Evolutionary conservation across 2,329 filamentous ascomycete genomes (phyloP), one percentile per base, ranked within the genome.

Genomic region (Camptophora hylomeconis): DNA sequence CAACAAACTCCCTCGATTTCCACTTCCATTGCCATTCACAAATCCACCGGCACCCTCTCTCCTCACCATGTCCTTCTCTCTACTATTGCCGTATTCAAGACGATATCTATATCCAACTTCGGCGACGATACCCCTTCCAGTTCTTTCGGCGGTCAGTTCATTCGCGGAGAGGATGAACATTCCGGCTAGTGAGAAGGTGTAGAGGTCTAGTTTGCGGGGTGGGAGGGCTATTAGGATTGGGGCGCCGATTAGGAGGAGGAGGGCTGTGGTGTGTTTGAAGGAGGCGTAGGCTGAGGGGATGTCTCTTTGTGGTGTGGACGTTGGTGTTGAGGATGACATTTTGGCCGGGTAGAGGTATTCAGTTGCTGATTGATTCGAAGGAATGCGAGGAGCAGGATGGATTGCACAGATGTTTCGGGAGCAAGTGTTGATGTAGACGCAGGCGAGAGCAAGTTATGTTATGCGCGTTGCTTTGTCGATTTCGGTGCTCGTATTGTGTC

Each of bases 131-230:
- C 38, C 15, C 39, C 39, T 25, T 36, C 57, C 56, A 16, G 50
- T 57, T 28, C 53, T 51, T 26, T 59, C 51, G 20, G 51, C 51
- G 9, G 51, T 45, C 3, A 70, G 50, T 38, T 69, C 59, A 44
- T 67, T 61, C 7, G 61, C 60, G 6, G 60, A 63, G 18, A 61
- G 52, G 32, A 61, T 49, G 40, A 62, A 67, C 2, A 59, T 58
- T 16, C 57, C 49, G 22, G 58, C 50, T 5, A 75, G 60, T 1
- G 56, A 57, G 41, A 71, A 57, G 11, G 70, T 75, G 52, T 71
- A 74, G 30, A 67, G 44, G 45, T 75, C 71, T 27, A 76, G 50
- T 50, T 75, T 75, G 24, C 72, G 67, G 1, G 72, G 72, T 7
- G 72, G 72, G 7, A 75, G 51, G 10, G 62, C 45, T 26, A 63